Evolutionary conservation across 306 rosid genomes (phyloP).

Genomic region (Citrullus amarus): DNA sequence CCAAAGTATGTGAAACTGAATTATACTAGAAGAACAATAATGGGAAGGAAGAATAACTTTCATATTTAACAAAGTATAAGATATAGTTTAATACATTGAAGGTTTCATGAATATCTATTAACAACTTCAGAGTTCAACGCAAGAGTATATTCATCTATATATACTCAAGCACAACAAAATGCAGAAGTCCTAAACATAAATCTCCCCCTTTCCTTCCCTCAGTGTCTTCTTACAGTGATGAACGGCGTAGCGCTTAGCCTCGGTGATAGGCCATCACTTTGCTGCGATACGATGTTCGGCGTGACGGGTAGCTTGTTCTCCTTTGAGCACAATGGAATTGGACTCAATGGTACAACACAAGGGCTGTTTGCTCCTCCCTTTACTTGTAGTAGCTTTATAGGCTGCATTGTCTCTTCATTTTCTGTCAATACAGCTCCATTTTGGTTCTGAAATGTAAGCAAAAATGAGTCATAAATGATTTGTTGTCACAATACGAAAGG

Average conservation of each 20-base stretch:
- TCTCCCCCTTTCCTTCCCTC: neutral
- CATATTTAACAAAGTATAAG: neutral
- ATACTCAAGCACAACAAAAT: neutral
- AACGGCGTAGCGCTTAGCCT: neutral
- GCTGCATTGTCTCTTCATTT: neutral
- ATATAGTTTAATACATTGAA: neutral
- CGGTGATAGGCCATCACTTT: neutral
- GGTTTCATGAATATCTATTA: neutral
- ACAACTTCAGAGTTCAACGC: neutral
- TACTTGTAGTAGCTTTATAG: neutral
- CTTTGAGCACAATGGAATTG: conserved; percentile 3
- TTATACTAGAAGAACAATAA: neutral
- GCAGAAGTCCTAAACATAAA: neutral
- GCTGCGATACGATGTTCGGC: neutral
- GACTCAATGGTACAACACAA: neutral
- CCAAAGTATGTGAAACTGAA: no score
- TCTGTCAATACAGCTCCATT: neutral
- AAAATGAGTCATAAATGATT: neutral
- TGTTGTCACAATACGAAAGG: neutral
- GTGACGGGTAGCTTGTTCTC: conserved; percentile 5
- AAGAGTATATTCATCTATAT: neutral
- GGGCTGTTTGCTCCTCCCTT: neutral
- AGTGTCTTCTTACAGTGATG: conserved; percentile 8
- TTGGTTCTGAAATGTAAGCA: neutral
- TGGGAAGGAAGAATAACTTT: neutral